Conservation (phyloP, 108 stramenopile genomes). For the Skeletonema tropicum region DNA sequence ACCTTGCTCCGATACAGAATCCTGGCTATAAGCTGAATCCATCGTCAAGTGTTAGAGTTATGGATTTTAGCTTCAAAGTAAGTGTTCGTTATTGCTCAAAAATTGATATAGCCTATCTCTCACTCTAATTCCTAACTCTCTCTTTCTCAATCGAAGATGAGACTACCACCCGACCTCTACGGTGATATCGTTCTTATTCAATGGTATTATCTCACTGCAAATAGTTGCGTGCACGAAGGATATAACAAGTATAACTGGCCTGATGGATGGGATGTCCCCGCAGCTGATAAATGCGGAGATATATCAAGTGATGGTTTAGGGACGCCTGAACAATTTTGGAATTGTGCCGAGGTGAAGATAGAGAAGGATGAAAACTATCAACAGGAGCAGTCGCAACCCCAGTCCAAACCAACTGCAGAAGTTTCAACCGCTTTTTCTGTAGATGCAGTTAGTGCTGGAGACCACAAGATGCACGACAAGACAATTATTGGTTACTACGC, state of each 20-base stretch:
- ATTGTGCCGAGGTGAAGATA: constrained; percentile 15
- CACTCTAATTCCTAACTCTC: too few relatives aligned
- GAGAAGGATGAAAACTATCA: constrained; percentile 10
- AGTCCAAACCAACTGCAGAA: not conserved
- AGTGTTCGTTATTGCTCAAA: too few relatives aligned
- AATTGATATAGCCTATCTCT: too few relatives aligned
- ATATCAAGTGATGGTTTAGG: constrained; percentile 33
- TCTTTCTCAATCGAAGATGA: constrained; percentile 6
- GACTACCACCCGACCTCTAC: constrained; percentile 55
- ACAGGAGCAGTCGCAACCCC: not conserved
- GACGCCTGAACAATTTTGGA: constrained; percentile 43
- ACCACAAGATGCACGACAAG: constrained; percentile 23
- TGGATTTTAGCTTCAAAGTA: constrained; percentile 34
- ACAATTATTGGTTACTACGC: constrained; percentile 54
- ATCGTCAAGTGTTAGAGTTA: constrained; percentile 22
- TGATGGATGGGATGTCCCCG: constrained; percentile 17
- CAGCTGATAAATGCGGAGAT: constrained; percentile 17
- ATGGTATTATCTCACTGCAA: constrained; percentile 69
- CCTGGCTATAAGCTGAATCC: constrained; percentile 30
- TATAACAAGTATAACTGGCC: constrained; percentile 51
- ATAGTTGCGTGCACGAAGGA: constrained; percentile 46
- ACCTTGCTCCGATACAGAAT: constrained; percentile 48
- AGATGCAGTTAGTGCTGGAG: constrained; percentile 11
- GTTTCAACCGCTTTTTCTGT: constrained; percentile 5
- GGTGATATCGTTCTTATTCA: constrained; percentile 73